Percentiles rank a stretch among this genome's conserved stretches.
Conservation (phyloP, 306 rosid genomes). For the Inga laurina region DNA sequence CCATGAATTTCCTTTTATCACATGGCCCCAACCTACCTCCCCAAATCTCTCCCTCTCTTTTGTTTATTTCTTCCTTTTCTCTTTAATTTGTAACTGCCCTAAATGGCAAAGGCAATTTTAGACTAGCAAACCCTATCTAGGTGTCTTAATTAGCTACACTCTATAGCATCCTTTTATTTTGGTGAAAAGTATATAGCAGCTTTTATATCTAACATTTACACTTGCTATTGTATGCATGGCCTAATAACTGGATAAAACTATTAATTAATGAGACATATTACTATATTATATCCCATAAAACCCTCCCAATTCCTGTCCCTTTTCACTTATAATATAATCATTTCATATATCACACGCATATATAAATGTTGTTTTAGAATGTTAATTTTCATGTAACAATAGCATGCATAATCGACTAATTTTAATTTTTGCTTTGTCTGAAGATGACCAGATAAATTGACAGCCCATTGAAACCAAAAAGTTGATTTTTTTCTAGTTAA, state of each 20-base stretch:
- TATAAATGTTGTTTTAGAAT: background rate
- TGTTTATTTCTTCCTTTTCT: background rate
- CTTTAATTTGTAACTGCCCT: background rate
- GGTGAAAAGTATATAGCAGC: background rate
- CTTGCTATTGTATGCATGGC: background rate
- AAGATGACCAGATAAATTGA: background rate
- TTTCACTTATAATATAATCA: too few relatives aligned
- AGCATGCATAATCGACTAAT: background rate
- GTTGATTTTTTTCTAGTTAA: background rate
- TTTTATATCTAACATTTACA: background rate
- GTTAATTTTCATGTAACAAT: background rate
- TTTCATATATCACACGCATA: background rate
- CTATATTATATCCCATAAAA: background rate
- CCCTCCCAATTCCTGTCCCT: background rate
- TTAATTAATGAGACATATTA: background rate
- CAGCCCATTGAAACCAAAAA: background rate
- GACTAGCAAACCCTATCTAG: background rate
- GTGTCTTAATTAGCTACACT: background rate
- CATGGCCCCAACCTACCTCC: conserved; percentile 40
- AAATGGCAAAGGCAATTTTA: conserved; percentile 26
- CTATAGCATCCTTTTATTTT: background rate
- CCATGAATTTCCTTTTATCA: conserved; percentile 42
- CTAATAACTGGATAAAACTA: background rate
- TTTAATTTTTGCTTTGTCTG: background rate
- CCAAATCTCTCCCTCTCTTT: background rate